Percentiles rank a stretch among this genome's conserved stretches.
phyloP scores from a whole-genome alignment of 2,329 filamentous ascomycete genomes.

The Nigrospora osmanthi region DNA sequence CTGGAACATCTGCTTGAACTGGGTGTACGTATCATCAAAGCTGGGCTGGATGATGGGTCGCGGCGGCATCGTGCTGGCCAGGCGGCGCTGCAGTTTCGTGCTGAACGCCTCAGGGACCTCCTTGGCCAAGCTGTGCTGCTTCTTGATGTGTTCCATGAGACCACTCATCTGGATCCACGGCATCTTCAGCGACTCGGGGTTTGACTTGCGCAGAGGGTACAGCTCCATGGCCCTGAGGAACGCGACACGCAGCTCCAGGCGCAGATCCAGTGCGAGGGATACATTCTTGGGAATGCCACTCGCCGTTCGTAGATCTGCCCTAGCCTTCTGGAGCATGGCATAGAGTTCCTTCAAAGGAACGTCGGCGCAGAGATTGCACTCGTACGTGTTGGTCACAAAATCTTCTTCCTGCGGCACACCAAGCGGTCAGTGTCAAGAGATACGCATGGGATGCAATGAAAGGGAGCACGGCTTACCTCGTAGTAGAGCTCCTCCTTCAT shows the following conservation, averaged over 20 bases:
- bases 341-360: constrained; percentile 51
- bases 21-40: constrained; percentile 62
- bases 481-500: constrained; percentile 84
- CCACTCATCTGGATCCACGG: constrained; percentile 43
- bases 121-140: constrained; percentile 54
- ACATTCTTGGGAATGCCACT: constrained; percentile 25
- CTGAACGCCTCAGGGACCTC: constrained; percentile 76
- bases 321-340: constrained; percentile 36
- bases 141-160: constrained; percentile 47
- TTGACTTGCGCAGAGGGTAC: constrained; percentile 31
- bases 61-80: constrained; percentile 90
- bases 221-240: constrained; percentile 51
- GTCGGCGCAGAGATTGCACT: constrained; percentile 64
- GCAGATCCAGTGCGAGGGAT: constrained; percentile 48
- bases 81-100: constrained; percentile 78
- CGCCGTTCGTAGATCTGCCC: constrained; percentile 25
- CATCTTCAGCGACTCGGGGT: constrained; percentile 37
- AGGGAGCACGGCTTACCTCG: constrained; percentile 49
- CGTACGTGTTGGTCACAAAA: constrained; percentile 88
- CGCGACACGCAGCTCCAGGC: constrained; percentile 58
- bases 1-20: constrained; percentile 62
- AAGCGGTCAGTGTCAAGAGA: constrained; percentile 2
- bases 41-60: constrained; percentile 76
- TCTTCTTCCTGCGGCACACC: constrained; percentile 68
- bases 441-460: no score